Evolutionary conservation across 2,329 filamentous ascomycete genomes (phyloP).

Genomic region (Venturia pyrina): DNA sequence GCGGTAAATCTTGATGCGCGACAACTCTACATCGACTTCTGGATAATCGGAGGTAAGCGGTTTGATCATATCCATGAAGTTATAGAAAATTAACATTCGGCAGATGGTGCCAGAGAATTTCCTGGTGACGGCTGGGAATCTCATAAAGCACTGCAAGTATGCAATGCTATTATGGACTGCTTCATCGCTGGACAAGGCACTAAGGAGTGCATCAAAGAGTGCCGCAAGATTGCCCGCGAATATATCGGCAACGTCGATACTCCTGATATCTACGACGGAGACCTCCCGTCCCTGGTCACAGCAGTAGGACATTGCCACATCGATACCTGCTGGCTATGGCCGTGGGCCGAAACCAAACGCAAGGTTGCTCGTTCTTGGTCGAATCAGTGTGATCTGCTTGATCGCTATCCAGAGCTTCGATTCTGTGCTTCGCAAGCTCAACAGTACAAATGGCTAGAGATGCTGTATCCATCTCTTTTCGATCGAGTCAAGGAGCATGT

Average conservation of each 20-base stretch:
- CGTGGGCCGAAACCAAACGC: constrained; percentile 93
- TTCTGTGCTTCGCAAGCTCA: constrained; percentile 93
- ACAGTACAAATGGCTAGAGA: constrained; percentile 95
- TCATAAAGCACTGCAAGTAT: constrained; percentile 73
- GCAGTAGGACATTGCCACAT: constrained; percentile 96
- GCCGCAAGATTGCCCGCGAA: constrained; percentile 70
- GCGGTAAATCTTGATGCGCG: constrained; percentile 80
- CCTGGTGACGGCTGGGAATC: constrained; percentile 80
- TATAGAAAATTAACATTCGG: constrained; percentile 1
- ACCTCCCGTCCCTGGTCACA: constrained; percentile 66
- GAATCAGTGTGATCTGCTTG: constrained; percentile 91
- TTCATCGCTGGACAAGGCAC: constrained; percentile 71
- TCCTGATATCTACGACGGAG: constrained; percentile 69
- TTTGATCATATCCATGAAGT: not conserved
- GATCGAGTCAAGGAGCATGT: constrained; percentile 87
- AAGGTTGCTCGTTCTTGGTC: constrained; percentile 96
- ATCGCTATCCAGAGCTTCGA: constrained; percentile 84
- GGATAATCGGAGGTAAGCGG: constrained; percentile 62
- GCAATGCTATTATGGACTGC: constrained; percentile 79
- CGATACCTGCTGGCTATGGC: constrained; percentile 97
- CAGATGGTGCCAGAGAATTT: constrained; percentile 83
- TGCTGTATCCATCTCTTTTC: constrained; percentile 78
- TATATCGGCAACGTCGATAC: constrained; percentile 81
- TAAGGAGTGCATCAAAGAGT: constrained; percentile 65
- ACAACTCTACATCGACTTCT: constrained; percentile 81